Conservation (phyloP, 2,329 filamentous ascomycete species). For the Neonectria coccinea region DNA sequence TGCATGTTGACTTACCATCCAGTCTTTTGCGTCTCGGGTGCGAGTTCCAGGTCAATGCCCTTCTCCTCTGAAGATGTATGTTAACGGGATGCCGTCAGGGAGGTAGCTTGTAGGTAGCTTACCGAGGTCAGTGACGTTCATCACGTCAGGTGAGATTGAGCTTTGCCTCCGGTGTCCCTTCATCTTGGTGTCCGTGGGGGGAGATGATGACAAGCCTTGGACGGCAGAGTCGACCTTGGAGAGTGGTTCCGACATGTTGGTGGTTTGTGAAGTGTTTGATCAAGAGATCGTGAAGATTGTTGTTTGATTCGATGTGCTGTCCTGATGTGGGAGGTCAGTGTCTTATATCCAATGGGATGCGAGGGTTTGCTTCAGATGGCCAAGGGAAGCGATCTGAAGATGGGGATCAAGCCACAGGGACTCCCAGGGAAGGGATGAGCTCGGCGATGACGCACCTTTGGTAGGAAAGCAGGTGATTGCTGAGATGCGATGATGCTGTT, state of each 20-base stretch:
- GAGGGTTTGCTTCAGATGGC: background rate
- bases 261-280: conserved; percentile 40
- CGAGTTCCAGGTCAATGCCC: conserved; percentile 77
- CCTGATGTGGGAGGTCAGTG: conserved; percentile 26
- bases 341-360: background rate
- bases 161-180: conserved; percentile 76
- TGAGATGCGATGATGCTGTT: conserved; percentile 36
- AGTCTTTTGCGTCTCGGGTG: conserved; percentile 85
- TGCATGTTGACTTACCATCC: conserved; percentile 76
- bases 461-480: conserved; percentile 41
- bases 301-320: conserved; percentile 31
- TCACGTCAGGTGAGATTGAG: conserved; percentile 75
- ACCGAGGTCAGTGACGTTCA: conserved; percentile 89
- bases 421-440: background rate
- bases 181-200: conserved; percentile 66
- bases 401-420: conserved; percentile 2
- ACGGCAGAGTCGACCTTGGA: conserved; percentile 93
- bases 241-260: conserved; percentile 66
- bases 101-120: conserved; percentile 52
- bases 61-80: conserved; percentile 71
- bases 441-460: conserved; percentile 32
- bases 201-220: conserved; percentile 78
- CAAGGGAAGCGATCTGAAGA: background rate
- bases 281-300: conserved; percentile 37
- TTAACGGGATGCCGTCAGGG: conserved; percentile 28